Evolutionary conservation across 768 basidiomycete species (phyloP).

Genomic region (Lenzites betulinus): DNA sequence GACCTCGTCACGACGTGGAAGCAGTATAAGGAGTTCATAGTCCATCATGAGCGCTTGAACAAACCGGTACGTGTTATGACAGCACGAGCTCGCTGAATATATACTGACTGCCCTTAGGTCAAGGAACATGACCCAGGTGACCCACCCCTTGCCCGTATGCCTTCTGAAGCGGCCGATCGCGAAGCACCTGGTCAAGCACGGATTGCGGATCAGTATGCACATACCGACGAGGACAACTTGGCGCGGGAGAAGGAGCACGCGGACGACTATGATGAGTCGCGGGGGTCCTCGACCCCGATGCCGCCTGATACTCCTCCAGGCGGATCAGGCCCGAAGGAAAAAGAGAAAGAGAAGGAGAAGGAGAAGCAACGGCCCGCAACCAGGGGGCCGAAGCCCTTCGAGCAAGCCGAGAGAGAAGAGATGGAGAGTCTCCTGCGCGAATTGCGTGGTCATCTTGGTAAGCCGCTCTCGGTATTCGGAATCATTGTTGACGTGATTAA

Average conservation of each 20-base stretch:
- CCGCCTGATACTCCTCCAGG: slow-evolving; percentile 13
- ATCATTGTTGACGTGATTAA: background rate
- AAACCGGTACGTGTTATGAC: slow-evolving; percentile 56
- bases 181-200: slow-evolving; percentile 32
- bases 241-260: slow-evolving; percentile 22
- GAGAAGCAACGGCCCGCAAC: slow-evolving; percentile 39
- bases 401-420: slow-evolving; percentile 80
- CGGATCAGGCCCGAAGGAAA: slow-evolving; percentile 18
- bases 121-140: slow-evolving; percentile 44
- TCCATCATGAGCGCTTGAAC: slow-evolving; percentile 72
- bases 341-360: slow-evolving; percentile 45
- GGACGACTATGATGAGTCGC: slow-evolving; percentile 17
- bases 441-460: slow-evolving; percentile 86
- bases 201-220: slow-evolving; percentile 19
- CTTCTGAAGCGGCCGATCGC: slow-evolving; percentile 58
- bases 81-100: background rate
- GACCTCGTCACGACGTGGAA: slow-evolving; percentile 95
- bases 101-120: slow-evolving; percentile 36
- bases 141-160: slow-evolving; percentile 51
- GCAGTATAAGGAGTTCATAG: slow-evolving; percentile 85
- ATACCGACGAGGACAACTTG: slow-evolving; percentile 21
- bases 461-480: slow-evolving; percentile 22
- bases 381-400: slow-evolving; percentile 68
- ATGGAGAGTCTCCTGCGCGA: slow-evolving; percentile 85
- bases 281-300: slow-evolving; percentile 25